Conservation (phyloP, 2,329 filamentous ascomycete genomes). For the Cryphonectria naterciae region DNA sequence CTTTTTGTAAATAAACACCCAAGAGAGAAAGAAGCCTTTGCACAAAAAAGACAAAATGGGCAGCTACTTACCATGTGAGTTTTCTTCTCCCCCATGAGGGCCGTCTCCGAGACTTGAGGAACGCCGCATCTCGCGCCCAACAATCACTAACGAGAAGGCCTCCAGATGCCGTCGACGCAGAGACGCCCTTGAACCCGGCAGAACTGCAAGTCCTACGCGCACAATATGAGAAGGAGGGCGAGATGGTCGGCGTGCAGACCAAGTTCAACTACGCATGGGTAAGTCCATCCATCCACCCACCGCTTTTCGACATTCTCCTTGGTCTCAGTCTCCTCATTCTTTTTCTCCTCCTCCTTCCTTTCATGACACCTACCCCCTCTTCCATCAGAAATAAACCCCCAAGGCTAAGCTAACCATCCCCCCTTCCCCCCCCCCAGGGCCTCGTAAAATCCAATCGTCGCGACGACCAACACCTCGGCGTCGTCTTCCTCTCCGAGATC, state of each 20-base stretch:
- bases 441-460: conserved; percentile 90
- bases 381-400: not conserved
- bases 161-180: conserved; percentile 93
- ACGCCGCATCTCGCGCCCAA: not conserved
- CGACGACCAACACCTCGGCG: conserved; percentile 88
- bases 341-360: not conserved
- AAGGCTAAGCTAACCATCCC: not conserved
- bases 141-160: not conserved
- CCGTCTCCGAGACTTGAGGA: not conserved
- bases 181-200: conserved; percentile 90
- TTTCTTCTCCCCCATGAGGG: not conserved
- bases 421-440: conserved; percentile 59
- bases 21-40: not conserved
- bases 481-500: conserved; percentile 92
- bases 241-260: conserved; percentile 95
- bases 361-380: not conserved
- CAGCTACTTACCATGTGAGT: conserved; percentile 52
- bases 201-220: conserved; percentile 91
- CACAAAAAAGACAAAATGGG: conserved; percentile 44
- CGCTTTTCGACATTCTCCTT: not conserved
- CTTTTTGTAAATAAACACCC: not conserved
- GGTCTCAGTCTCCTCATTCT: not conserved
- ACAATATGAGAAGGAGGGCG: conserved; percentile 97
- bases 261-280: conserved; percentile 99
- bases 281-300: conserved; percentile 36